phyloP scores from a whole-genome alignment of 495 filamentous ascomycete genomes.

The Trichoderma orchidacearum region DNA sequence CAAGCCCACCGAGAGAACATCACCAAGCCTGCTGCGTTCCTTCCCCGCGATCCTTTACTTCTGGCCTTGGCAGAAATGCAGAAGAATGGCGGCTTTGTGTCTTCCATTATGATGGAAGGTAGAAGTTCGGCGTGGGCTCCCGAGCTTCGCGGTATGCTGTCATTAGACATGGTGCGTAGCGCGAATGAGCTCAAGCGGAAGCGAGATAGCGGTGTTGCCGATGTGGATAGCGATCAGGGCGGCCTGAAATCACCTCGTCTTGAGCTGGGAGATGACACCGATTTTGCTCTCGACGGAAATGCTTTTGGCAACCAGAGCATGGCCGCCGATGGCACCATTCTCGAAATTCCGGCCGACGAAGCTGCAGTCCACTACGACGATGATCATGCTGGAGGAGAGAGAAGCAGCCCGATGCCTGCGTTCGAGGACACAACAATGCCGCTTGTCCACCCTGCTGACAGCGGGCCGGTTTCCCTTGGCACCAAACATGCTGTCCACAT shows the following conservation, averaged over 20 bases:
- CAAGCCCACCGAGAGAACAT: slow-evolving; percentile 71
- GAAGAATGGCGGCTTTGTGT: slow-evolving; percentile 77
- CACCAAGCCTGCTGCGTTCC: slow-evolving; percentile 59
- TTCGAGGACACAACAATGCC: slow-evolving; percentile 70
- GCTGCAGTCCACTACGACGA: slow-evolving; percentile 32
- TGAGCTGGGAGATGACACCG: slow-evolving; percentile 54
- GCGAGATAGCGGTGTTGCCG: slow-evolving; percentile 76
- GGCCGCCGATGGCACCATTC: slow-evolving; percentile 38
- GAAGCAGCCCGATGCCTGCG: slow-evolving; percentile 26
- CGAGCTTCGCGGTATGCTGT: slow-evolving; percentile 74
- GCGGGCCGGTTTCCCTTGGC: slow-evolving; percentile 70
- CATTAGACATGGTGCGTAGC: slow-evolving; percentile 62
- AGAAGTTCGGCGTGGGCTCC: slow-evolving; percentile 75
- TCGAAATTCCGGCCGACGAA: slow-evolving; percentile 56
- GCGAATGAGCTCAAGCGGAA: slow-evolving; percentile 84
- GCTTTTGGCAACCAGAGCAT: slow-evolving; percentile 36
- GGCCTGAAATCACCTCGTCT: slow-evolving; percentile 51
- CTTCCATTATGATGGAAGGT: slow-evolving; percentile 61
- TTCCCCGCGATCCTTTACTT: slow-evolving; percentile 74
- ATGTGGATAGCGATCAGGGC: slow-evolving; percentile 51
- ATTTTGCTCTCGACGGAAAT: slow-evolving; percentile 27
- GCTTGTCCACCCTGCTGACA: slow-evolving; percentile 63
- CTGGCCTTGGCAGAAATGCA: slow-evolving; percentile 83
- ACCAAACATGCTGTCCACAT: slow-evolving; percentile 95
- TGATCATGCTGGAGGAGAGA: slow-evolving; percentile 30